A percentile compares a stretch with the other conserved stretches of the same genome.
Conservation (phyloP, 108 stramenopile species). For the Cylindrotheca fusiformis region DNA sequence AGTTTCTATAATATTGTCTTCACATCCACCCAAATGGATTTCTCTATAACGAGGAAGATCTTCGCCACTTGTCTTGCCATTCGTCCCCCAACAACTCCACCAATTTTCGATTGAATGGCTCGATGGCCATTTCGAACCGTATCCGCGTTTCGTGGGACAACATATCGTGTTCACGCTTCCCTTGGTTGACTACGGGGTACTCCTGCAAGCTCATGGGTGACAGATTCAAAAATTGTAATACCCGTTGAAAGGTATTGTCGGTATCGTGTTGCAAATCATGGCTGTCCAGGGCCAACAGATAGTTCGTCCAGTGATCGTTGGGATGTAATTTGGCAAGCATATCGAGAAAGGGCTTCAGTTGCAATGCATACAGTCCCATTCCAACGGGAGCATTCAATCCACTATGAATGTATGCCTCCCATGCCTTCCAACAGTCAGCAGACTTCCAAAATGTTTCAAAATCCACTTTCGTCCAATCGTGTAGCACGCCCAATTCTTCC, state of each 20-base stretch:
- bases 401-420: conserved; percentile 45
- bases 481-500: conserved; percentile 54
- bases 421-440: conserved; percentile 46
- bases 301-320: conserved; percentile 1
- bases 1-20: too few relatives aligned
- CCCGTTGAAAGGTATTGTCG: conserved; percentile 15
- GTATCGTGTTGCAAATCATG: conserved; percentile 59
- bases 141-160: conserved; percentile 7
- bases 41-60: too few relatives aligned
- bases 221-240: conserved; percentile 24
- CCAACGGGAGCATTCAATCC: conserved; percentile 75
- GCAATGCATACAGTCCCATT: conserved; percentile 88
- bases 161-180: neutral
- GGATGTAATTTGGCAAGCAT: neutral
- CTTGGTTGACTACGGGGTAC: conserved; percentile 7
- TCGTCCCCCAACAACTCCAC: conserved; percentile 25
- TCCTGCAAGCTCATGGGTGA: neutral
- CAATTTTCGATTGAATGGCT: conserved; percentile 33
- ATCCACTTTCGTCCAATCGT: conserved; percentile 45
- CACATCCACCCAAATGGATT: too few relatives aligned
- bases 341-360: conserved; percentile 74
- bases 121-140: conserved; percentile 15
- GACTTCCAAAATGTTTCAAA: conserved; percentile 46
- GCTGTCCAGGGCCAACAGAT: conserved; percentile 63
- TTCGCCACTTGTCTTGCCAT: conserved; percentile 31